Evolutionary conservation across 2,329 filamentous ascomycete genomes (phyloP), one percentile per base, ranked within the genome.

Genomic region (Ascochyta viciae-villosae): DNA sequence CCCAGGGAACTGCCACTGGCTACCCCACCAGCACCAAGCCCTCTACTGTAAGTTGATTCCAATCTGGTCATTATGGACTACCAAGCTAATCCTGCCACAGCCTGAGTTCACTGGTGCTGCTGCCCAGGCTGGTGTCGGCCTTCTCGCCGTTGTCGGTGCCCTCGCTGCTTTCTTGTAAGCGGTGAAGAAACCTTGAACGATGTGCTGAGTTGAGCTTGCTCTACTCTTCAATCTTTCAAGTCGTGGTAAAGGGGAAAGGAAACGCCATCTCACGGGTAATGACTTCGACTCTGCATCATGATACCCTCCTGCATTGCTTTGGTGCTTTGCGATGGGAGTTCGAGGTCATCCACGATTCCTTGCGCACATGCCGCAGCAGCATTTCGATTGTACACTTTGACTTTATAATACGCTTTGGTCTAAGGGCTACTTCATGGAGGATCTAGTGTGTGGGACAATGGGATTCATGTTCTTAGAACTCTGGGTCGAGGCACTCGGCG

Each of bases 61-160:
- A 29, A 1, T 35, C 12, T 15, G 22, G n/a, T 16, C 5, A 29
- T 22, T 15, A 1, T 22, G 23, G 16, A 23, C n/a, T 15, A 33
- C 16, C 10, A 43, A 35, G 24, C 55, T 54, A 47, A 65, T 33
- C 45, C 64, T 54, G 58, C 24, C n/a, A 43, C 39, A 50, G 42
- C 68, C 62, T 50, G 61, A 70, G 63, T 83, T 79, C 80, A 83
- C 81, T 56, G 83, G 81, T 52, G 83, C 80, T 67, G 82, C 81
- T 67, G 76, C 77, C 70, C 79, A 81, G 75, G 77, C 75, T 58
- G 81, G 81, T 69, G 81, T 79, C 56, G 81, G 80, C 66, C 75
- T 85, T 60, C 79, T 81, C 56, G 82, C 80, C 70, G 73, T 85
- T 64, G 76, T 82, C 68, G 83, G 80, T 75, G 76, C 82, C 62